These are phyloP conservation scores for Peronospora belbahrii DNA, from an alignment of 352 stramenopile genomes.

Conservation along the genomic window DNA sequence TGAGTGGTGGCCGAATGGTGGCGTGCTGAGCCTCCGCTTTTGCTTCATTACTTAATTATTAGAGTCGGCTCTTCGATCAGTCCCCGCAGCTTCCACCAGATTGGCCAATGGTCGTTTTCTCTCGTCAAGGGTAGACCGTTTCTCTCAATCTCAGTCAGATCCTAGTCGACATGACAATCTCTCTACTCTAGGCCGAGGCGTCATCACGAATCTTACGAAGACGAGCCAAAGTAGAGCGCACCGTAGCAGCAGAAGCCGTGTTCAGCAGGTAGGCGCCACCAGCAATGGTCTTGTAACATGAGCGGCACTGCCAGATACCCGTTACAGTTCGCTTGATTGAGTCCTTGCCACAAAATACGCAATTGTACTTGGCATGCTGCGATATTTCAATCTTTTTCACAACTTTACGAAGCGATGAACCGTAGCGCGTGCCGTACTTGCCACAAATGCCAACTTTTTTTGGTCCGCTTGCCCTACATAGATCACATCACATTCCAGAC, in stretches of 20 bases:
- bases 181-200: conserved; percentile 39
- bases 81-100: neutral
- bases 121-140: conserved; percentile 23
- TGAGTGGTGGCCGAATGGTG: conserved; percentile 19
- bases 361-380: conserved; percentile 99
- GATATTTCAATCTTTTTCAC: conserved; percentile 99
- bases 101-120: conserved; percentile 23
- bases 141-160: conserved; percentile 27
- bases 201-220: conserved; percentile 93
- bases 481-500: neutral
- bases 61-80: neutral
- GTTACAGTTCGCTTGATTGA: conserved; percentile 89
- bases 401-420: conserved; percentile 99
- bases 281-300: conserved; percentile 96
- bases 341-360: conserved; percentile 99
- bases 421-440: conserved; percentile 99
- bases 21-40: conserved; percentile 21
- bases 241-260: conserved; percentile 95
- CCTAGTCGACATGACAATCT: conserved; percentile 6
- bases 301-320: conserved; percentile 99
- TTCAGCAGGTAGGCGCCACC: conserved; percentile 97
- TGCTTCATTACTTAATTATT: conserved; percentile 30
- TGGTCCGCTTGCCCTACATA: conserved; percentile 96
- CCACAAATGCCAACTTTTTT: conserved; percentile 99
- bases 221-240: conserved; percentile 96